Evolutionary conservation across 2,329 filamentous ascomycete species (phyloP), one percentile per base, ranked within the genome.

Genomic region (Talaromyces sp.): DNA sequence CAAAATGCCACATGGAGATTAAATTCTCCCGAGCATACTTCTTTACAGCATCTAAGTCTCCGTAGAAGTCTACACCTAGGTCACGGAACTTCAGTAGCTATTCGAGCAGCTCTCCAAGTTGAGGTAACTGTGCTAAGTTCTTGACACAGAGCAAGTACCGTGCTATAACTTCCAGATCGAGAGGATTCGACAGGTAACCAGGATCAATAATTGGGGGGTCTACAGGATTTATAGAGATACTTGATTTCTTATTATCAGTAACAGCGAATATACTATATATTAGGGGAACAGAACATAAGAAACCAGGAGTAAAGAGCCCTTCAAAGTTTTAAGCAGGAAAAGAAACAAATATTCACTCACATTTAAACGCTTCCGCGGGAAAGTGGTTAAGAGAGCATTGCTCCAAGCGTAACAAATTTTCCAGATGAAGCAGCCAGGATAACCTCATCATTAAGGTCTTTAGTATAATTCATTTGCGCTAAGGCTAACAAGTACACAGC

Each of bases 1-100:
- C 40, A 30, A 30, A 43, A n/a, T 32, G 24, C 40, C 40, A 43
- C 40, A 43, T 43, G 24, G 40, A 43, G 10, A 43, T 43, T n/a
- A 32, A 43, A 43, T 43, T 43, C 22, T 43, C 40, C 40, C 27
- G 40, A 17, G 40, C 40, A 30, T 43, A 43, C 14, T 30, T 30
- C 24, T 32, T 43, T 43, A 24, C 27, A 30, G 27, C 24, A 17
- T 30, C 24, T 13, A 32, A 43, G 16, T 43, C n/a, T 19, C 27
- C 40, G 5, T 43, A 24, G 24, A 43, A 32, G 27, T 43, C 40
- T 43, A 24, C 24, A 30, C 22, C 40, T 17, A 24, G 40, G 24
- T 43, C 40, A 30, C 24, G n/a, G 16, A 43, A 30, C 24, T 30
- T 43, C 4, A 43, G 22, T 30, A 24, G 40, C 40, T 30, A 24